Conservation (phyloP, 1,139 yeast species). For the Hyphopichia buzzinii region DNA sequence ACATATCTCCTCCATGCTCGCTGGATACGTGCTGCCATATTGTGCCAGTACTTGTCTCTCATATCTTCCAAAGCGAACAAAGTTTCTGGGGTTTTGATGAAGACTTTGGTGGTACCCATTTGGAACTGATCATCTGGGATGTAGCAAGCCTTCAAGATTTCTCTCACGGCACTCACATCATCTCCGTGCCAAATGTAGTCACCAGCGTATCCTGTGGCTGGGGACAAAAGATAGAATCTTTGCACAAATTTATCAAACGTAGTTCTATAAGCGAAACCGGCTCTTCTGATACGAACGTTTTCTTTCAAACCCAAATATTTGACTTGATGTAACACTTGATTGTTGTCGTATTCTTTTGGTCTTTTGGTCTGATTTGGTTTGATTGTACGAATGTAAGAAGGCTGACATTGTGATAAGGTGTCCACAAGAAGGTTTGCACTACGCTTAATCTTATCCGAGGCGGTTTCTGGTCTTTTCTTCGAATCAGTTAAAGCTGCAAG, state of each 20-base stretch:
- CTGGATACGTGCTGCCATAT: constrained; percentile 97
- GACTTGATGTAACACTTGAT: constrained; percentile 91
- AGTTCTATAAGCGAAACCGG: constrained; percentile 98
- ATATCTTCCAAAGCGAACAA: constrained; percentile 91
- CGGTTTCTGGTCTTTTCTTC: constrained; percentile 92
- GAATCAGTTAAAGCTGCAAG: constrained; percentile 64
- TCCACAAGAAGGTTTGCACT: constrained; percentile 91
- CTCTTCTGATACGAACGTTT: constrained; percentile 95
- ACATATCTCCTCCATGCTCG: constrained; percentile 91
- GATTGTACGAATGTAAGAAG: constrained; percentile 95
- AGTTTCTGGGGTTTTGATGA: constrained; percentile 96
- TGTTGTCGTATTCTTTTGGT: constrained; percentile 84
- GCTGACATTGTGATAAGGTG: constrained; percentile 84
- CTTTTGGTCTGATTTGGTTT: constrained; percentile 95
- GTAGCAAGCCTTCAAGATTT: constrained; percentile 75
- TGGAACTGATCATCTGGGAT: constrained; percentile 85
- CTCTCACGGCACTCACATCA: constrained; percentile 72
- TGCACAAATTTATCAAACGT: constrained; percentile 98
- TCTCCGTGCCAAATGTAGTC: constrained; percentile 96
- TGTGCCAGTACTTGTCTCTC: constrained; percentile 98
- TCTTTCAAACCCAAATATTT: constrained; percentile 95
- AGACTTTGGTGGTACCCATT: constrained; percentile 91
- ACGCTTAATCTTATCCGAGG: constrained; percentile 89
- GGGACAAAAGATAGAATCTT: constrained; percentile 83
- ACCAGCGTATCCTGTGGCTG: constrained; percentile 95